These are phyloP conservation scores for Nicotiana knightiana DNA, from an alignment of 257 asterid species.

Conservation along the genomic window DNA sequence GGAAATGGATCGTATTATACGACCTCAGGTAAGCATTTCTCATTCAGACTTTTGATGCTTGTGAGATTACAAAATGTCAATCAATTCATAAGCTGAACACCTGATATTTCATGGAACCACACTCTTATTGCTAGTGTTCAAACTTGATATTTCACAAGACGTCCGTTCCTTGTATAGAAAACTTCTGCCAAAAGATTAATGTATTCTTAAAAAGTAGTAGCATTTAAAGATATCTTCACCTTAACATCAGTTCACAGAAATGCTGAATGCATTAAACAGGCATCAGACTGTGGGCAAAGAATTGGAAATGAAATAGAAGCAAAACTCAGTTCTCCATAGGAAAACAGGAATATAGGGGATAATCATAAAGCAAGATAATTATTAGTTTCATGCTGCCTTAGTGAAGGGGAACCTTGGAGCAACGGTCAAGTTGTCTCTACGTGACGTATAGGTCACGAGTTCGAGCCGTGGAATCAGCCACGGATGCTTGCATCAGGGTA, in stretches of 20 bases:
- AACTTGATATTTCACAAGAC: background rate
- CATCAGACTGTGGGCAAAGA: background rate
- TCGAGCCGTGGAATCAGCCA: too few relatives aligned
- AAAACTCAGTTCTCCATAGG: background rate
- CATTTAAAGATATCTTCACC: background rate
- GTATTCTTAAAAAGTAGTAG: background rate
- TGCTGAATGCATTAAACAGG: background rate
- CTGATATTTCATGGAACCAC: background rate
- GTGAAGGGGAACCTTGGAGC: too few relatives aligned
- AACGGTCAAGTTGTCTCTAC: too few relatives aligned
- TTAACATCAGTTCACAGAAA: background rate
- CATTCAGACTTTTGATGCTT: background rate
- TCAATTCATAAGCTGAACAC: background rate
- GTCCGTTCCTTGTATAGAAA: background rate
- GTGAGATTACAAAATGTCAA: background rate
- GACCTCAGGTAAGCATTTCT: constrained; percentile 59
- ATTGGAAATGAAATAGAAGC: background rate
- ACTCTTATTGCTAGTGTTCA: background rate
- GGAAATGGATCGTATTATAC: constrained; percentile 82
- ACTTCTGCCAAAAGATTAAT: background rate
- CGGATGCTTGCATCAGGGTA: too few relatives aligned
- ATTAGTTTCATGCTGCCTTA: background rate
- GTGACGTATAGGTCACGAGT: too few relatives aligned
- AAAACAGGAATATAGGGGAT: background rate
- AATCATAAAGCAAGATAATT: background rate